Base-by-base conservation (phyloP, 345 rosid species). In the Corchorus olitorius region DNA sequence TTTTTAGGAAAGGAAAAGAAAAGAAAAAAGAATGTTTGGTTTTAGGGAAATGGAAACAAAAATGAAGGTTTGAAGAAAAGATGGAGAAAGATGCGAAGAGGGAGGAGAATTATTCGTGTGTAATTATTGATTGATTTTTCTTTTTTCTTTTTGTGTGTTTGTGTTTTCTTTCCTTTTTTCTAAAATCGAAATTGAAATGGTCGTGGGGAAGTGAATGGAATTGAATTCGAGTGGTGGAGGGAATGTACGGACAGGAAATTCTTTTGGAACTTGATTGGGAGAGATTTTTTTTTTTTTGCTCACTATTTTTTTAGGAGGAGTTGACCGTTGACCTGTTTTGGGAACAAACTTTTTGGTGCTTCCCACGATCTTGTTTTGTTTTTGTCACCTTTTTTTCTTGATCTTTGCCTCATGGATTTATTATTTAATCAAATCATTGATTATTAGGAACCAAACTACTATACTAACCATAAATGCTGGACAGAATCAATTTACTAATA, bases 151-250 rank as follows among this genome's bases (percentile, higher is more conserved):
- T 6, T 62, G n/a, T 5, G 48, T 27, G 19, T 66, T 19, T 17
- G 1, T 72, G 41, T 19, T 49, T 34, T 39, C 17, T 39, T 52
- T 17, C 27, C 27, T 43, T 41, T 41, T 71, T 41, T 7, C 20
- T 20, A 15, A 52, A 34, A 69, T 69, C 12, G 64, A 39, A 54
- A 33, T 70, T 75, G 84, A 81, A 81, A 65, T 10, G 81, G 79
- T 75, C 81, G 20, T 20, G 59, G 37, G 15, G 33, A 14, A 27
- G 27, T 27, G 27, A 27, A 27, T 27, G 27, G 27, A 27, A 27
- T 27, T 27, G 27, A 27, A 27, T 27, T 27, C 27, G 27, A 20
- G 16, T 16, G 7, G 59, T 59, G 77, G 61, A 58, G 58, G 67
- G 48, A 81, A 73, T 16, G 80, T 22, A 74, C 50, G 77, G 80